phyloP scores from a whole-genome alignment of 805 yeast genomes.

The Nakazawaea anatomiae region DNA sequence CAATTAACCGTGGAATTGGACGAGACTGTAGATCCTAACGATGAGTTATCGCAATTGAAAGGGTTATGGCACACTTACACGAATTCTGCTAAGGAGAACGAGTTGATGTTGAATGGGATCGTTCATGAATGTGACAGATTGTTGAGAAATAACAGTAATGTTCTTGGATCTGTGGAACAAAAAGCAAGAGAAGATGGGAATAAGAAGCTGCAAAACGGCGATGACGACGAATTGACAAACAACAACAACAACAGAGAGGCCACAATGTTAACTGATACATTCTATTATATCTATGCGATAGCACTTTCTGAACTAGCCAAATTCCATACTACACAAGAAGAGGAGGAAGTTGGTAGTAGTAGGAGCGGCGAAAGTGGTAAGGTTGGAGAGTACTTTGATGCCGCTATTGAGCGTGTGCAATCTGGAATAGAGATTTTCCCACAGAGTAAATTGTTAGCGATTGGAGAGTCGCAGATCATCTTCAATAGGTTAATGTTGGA shows the following conservation, averaged over 20 bases:
- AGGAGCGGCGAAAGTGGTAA: constrained; percentile 4
- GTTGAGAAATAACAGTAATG: constrained; percentile 37
- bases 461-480: constrained; percentile 51
- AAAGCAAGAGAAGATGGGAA: not conserved
- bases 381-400: constrained; percentile 55
- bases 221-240: too few species aligned
- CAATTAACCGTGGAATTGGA: constrained; percentile 61
- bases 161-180: too few species aligned
- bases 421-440: constrained; percentile 49
- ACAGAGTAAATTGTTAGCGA: constrained; percentile 37
- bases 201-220: not conserved
- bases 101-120: constrained; percentile 69
- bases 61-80: constrained; percentile 68
- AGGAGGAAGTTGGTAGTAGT: constrained; percentile 12
- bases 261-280: constrained; percentile 37
- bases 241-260: not conserved
- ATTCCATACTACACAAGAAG: constrained; percentile 34
- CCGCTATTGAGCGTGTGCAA: constrained; percentile 65
- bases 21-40: constrained; percentile 66
- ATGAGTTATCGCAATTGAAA: constrained; percentile 69
- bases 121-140: constrained; percentile 90
- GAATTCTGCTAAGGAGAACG: constrained; percentile 52
- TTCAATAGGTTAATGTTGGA: constrained; percentile 56
- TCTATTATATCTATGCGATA: constrained; percentile 70
- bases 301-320: constrained; percentile 61